Evolutionary conservation across 805 yeast genomes (phyloP).

Genomic region (Danielia oregonensis): DNA sequence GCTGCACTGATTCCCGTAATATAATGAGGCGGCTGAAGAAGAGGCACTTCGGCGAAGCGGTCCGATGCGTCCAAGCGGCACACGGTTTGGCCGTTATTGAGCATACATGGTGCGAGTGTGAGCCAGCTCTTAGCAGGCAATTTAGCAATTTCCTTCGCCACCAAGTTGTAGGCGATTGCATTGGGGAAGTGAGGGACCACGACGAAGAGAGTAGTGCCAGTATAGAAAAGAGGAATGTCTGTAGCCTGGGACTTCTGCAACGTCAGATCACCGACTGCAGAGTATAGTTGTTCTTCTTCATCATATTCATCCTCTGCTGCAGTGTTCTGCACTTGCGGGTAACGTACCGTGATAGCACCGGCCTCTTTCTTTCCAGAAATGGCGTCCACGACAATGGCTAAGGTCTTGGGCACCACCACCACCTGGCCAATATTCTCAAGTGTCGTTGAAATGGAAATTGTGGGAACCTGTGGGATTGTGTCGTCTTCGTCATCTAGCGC

Average conservation of each 20-base stretch:
- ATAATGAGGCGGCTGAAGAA: slow-evolving; percentile 57
- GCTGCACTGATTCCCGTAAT: slow-evolving; percentile 58
- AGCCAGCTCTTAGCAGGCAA: slow-evolving; percentile 20
- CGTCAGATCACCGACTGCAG: slow-evolving; percentile 25
- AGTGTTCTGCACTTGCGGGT: slow-evolving; percentile 10
- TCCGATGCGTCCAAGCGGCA: slow-evolving; percentile 17
- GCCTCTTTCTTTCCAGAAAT: slow-evolving; percentile 12
- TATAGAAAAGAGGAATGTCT: slow-evolving; percentile 16
- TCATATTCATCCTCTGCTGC: slow-evolving; percentile 37
- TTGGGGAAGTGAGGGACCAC: slow-evolving; percentile 36
- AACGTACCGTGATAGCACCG: slow-evolving; percentile 14
- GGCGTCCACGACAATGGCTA: slow-evolving; percentile 14
- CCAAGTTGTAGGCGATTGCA: slow-evolving; percentile 27
- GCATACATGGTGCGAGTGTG: slow-evolving; percentile 33
- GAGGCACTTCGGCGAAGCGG: slow-evolving; percentile 16
- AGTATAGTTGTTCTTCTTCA: slow-evolving; percentile 49
- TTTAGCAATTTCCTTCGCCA: slow-evolving; percentile 12
- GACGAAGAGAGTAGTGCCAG: slow-evolving; percentile 8
- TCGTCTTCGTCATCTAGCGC: slow-evolving; percentile 41
- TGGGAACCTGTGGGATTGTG: not conserved
- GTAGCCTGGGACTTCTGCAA: slow-evolving; percentile 18
- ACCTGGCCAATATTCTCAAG: slow-evolving; percentile 2
- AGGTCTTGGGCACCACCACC: slow-evolving; percentile 16
- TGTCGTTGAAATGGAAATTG: not conserved
- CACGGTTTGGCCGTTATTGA: slow-evolving; percentile 28